Evolutionary conservation across 352 stramenopile genomes (phyloP), one percentile per base, ranked within the genome.

Genomic region (Globisporangium heterothallicum): DNA sequence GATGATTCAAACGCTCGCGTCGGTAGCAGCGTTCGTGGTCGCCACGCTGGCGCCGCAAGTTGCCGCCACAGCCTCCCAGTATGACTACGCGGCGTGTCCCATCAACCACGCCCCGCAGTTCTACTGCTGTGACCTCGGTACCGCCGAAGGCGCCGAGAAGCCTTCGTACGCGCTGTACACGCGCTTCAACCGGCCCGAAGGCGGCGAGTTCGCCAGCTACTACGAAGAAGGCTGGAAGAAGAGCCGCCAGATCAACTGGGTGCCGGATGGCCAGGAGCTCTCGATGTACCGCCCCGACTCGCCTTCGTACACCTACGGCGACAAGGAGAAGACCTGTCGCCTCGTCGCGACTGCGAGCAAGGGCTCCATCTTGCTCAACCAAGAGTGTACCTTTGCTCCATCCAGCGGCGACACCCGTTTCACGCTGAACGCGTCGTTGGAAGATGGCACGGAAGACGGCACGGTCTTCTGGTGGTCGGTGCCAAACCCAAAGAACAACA

Each of bases 171-270:
- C 73, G 29, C 42, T 87, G 45, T 89, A 84, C 66, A 67, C 71
- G 40, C 64, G 72, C 54, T 89, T 78, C 66, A 72, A 84, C 44
- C 77, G 74, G 21, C 78, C 78, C 24, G 43, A 62, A 2, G 71
- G 75, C 21, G 59, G 45, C 4, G 61, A 63, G 42, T 87, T 62
- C 46, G 71, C 58, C 35, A 68, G 57, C 27, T 78, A 76, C 56
- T 86, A 86, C 65, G 64, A 83, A 40, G 72, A 89, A 56, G 78
- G 78, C 26, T 89, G 78, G 78, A 55, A 60, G 5, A 77, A 81
- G 61, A 66, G 61, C 42, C 73, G 78, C 42, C 74, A 83, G 59
- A 68, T 89, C 54, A 76, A 87, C 65, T 89, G 67, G 63, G 65
- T 70, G 46, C 62, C 63, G 1, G 44, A 63, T 7, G 53, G 65